Evolutionary conservation across 2,329 filamentous ascomycete species (phyloP).

Genomic region (Lasiodiplodia citricola): DNA sequence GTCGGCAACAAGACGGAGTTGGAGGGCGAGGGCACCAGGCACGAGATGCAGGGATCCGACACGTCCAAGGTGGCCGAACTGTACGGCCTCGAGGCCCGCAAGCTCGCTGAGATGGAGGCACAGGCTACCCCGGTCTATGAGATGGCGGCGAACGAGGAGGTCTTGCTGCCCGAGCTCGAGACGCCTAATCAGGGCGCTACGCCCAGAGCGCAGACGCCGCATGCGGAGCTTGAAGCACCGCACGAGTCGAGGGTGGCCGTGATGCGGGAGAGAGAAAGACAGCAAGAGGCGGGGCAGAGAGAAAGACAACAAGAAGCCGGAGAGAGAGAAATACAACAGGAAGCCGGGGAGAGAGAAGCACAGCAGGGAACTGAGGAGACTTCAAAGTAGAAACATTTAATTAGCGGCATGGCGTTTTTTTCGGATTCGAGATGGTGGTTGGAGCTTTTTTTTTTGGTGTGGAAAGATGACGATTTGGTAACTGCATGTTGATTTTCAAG

Average conservation of each 20-base stretch:
- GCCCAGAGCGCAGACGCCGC: not conserved
- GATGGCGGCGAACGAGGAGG: constrained; percentile 18
- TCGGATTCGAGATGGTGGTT: not conserved
- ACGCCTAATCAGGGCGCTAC: constrained; percentile 5
- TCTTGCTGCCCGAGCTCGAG: constrained; percentile 19
- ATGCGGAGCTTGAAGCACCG: constrained; percentile 13
- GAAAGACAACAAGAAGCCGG: not conserved
- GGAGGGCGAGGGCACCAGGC: constrained; percentile 3
- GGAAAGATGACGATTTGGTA: not conserved
- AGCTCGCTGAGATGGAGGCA: constrained; percentile 15
- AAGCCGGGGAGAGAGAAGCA: not conserved
- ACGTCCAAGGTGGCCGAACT: constrained; percentile 7
- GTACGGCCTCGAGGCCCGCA: constrained; percentile 16
- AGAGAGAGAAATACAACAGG: not conserved
- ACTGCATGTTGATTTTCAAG: not conserved
- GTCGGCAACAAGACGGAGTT: constrained; percentile 12
- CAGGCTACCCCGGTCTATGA: constrained; percentile 2
- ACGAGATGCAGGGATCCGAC: constrained; percentile 21
- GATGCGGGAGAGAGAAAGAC: not conserved
- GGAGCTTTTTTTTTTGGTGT: not conserved
- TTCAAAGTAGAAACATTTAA: not conserved
- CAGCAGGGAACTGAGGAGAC: not conserved
- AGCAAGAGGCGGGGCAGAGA: not conserved
- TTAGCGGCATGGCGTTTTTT: not conserved
- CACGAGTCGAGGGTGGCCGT: constrained; percentile 10